Conservation (phyloP, 768 basidiomycete genomes). For the Russula vinacea region DNA sequence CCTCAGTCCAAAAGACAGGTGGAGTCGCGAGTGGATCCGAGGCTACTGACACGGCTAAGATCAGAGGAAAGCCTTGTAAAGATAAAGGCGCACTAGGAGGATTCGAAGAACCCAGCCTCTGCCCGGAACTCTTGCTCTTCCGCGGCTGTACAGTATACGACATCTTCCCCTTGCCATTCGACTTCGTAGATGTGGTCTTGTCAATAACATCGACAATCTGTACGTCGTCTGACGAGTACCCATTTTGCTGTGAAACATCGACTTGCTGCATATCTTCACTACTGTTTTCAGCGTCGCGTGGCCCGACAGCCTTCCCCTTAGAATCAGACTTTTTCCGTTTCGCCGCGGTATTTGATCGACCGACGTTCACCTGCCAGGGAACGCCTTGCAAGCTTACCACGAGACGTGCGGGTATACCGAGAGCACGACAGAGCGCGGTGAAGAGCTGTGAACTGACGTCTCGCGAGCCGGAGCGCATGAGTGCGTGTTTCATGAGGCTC, state of each 20-base stretch:
- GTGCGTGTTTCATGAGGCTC: conserved; percentile 89
- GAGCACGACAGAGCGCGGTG: conserved; percentile 80
- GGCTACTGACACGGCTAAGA: conserved; percentile 26
- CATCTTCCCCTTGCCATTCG: conserved; percentile 54
- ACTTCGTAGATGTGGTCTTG: conserved; percentile 36
- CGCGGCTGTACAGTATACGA: conserved; percentile 58
- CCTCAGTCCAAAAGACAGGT: conserved; percentile 96
- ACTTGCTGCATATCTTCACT: conserved; percentile 43
- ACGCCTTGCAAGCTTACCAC: conserved; percentile 90
- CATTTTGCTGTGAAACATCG: conserved; percentile 27
- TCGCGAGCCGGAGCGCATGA: conserved; percentile 74
- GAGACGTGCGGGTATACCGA: conserved; percentile 82
- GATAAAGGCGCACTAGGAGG: conserved; percentile 15
- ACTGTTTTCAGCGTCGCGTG: conserved; percentile 38
- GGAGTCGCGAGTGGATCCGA: conserved; percentile 62
- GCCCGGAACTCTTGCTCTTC: conserved; percentile 51
- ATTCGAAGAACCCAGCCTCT: conserved; percentile 39
- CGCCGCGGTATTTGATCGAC: conserved; percentile 49
- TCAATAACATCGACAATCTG: conserved; percentile 38
- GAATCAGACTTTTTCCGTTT: conserved; percentile 45
- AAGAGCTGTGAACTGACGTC: conserved; percentile 91
- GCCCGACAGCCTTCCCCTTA: conserved; percentile 35
- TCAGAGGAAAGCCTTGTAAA: not conserved
- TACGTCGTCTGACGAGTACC: conserved; percentile 40
- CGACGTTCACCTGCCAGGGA: conserved; percentile 76